Conservation (phyloP, 306 rosid genomes). For the Pyrus communis region DNA sequence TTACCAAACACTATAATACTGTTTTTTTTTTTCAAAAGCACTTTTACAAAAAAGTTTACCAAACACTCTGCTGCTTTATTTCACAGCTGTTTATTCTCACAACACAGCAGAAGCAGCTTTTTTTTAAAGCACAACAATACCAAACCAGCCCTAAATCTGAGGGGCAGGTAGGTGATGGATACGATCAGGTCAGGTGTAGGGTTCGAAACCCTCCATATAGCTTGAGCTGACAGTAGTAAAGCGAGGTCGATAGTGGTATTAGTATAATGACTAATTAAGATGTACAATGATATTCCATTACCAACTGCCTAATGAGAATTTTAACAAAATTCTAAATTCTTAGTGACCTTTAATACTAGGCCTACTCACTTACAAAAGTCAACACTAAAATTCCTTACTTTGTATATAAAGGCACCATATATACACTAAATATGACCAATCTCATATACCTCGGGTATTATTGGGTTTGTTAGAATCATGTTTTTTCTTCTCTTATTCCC, state of each 20-base stretch:
- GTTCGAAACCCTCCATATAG: background rate
- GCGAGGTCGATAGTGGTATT: background rate
- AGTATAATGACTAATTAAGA: background rate
- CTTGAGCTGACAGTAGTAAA: background rate
- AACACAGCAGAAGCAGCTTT: no score
- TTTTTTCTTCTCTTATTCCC: background rate
- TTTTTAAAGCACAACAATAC: no score
- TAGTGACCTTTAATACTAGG: background rate
- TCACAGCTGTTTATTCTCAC: no score
- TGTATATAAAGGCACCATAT: background rate
- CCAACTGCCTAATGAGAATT: background rate
- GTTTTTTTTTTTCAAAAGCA: no score
- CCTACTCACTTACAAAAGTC: background rate
- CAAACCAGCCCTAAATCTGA: no score
- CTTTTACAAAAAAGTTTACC: no score
- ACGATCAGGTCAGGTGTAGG: background rate
- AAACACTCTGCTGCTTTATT: no score
- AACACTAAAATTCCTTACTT: background rate
- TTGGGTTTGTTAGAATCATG: constrained; percentile 2
- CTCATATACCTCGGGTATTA: background rate
- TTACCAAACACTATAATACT: no score
- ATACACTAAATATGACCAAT: background rate
- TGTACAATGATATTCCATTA: background rate
- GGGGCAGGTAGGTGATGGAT: background rate
- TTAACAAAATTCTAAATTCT: background rate